phyloP scores from a whole-genome alignment of 106 monocot genomes.

The Xerophyta viscosa region DNA sequence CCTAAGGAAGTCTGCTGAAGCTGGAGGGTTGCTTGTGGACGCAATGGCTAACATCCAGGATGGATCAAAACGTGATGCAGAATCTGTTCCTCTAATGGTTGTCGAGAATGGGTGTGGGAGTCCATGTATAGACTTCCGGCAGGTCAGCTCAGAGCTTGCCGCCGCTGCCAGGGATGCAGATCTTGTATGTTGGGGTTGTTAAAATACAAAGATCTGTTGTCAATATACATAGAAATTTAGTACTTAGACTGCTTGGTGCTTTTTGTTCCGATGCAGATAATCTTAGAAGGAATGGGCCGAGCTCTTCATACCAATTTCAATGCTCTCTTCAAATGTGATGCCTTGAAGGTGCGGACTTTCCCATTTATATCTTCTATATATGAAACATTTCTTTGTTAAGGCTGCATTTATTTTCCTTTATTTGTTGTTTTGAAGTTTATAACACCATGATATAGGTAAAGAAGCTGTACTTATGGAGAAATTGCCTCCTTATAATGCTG shows the following conservation, averaged over 20 bases:
- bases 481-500: no score
- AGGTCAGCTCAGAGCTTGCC: constrained; percentile 97
- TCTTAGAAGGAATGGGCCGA: constrained; percentile 97
- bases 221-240: background rate
- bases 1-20: constrained; percentile 91
- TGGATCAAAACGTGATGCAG: constrained; percentile 23
- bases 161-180: constrained; percentile 88
- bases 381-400: no score
- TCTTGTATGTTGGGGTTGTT: constrained; percentile 37
- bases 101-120: constrained; percentile 94
- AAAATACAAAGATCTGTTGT: background rate
- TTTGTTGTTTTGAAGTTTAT: no score
- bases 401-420: no score
- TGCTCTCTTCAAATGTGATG: constrained; percentile 85
- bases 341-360: constrained; percentile 54
- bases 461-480: no score
- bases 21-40: constrained; percentile 90
- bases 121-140: constrained; percentile 88
- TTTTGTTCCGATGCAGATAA: constrained; percentile 34
- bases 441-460: no score
- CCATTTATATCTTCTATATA: no score
- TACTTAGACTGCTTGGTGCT: background rate
- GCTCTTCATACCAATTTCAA: constrained; percentile 94
- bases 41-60: constrained; percentile 73
- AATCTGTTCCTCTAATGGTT: constrained; percentile 81